These are phyloP conservation scores for Phytophthora crassamura DNA, from an alignment of 352 stramenopile genomes.

Conservation along the genomic window DNA sequence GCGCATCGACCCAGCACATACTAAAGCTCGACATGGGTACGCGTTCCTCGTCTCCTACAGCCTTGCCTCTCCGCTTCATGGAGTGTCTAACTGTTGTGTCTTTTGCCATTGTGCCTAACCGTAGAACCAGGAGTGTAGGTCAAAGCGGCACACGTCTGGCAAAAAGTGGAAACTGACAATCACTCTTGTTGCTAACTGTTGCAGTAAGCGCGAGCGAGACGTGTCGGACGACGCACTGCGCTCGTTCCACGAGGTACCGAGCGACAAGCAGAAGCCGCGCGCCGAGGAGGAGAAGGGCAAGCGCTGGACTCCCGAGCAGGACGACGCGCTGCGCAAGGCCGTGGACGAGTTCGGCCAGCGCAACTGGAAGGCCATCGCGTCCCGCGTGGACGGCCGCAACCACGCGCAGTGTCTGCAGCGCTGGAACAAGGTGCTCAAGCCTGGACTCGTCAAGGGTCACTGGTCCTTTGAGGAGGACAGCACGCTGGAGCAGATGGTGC, in stretches of 20 bases:
- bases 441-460: constrained; percentile 91
- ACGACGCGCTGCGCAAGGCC: constrained; percentile 73
- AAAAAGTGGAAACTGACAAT: too few relatives aligned
- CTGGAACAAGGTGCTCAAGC: constrained; percentile 91
- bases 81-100: neutral
- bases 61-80: too few relatives aligned
- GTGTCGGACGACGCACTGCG: constrained; percentile 41
- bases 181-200: neutral
- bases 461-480: constrained; percentile 94
- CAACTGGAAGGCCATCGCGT: constrained; percentile 90
- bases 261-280: constrained; percentile 59
- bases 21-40: too few relatives aligned
- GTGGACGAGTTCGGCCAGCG: constrained; percentile 80
- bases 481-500: constrained; percentile 85
- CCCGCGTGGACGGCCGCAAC: constrained; percentile 60
- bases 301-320: constrained; percentile 78
- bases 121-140: constrained; percentile 34
- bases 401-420: constrained; percentile 82
- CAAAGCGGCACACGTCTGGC: too few relatives aligned
- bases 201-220: constrained; percentile 62
- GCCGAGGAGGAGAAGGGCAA: constrained; percentile 62
- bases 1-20: too few relatives aligned
- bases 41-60: too few relatives aligned
- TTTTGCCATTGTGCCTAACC: neutral
- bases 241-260: constrained; percentile 61